Base-by-base conservation (phyloP, 192 early-diverging fungal species). In the Ambispora gerdemannii region DNA sequence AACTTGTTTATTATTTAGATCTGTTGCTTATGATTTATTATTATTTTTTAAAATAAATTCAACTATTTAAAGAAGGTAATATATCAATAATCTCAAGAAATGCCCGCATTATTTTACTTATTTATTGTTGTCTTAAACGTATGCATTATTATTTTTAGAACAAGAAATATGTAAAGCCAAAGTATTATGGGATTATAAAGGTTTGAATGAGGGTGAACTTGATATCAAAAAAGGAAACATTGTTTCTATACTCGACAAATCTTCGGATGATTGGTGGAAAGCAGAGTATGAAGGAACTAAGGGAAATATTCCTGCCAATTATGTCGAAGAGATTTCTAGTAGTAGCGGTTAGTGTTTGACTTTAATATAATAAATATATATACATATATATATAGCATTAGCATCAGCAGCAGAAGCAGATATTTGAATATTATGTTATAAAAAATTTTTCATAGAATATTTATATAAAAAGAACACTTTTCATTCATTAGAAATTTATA, bases 171-270 rank as follows among this genome's bases (percentile, higher is more conserved):
- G 80, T 51, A 78, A 77, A 55, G 79, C 75, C 1, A 77, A 70
- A 33, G 79, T 73, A 19, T 51, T 82, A 17, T 82, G 76, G 35
- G 70, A 82, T n/a, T 84, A 77, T 64, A 64, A 73, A 8, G 72
- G 72, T 8, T 74, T 76, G 55, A 76, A 73, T 50, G 71, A 76
- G 36, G 87, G 84, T 38, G 89, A 90, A 43, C 76, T 93, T 20
- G 73, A 78, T 30, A 86, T 92, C 64, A 79, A 84, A 28, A 77
- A 80, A 0, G 89, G 87, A 7, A 86, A 83, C 58, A 76, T 87
- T 27, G 74, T 93, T 38, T 80, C 81, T 0, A 82, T 93, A 24
- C 69, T 84, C 27, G 79, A 81, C 50, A 83, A 86, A 55, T 73
- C 74, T 10, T 72, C 77, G 20, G 76, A 68, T 25, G 75, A 81